Percentiles rank a stretch among this genome's conserved stretches.
These are phyloP conservation scores for Ambrosia trifida DNA, from an alignment of 129 eudicot genomes.

Conservation along the genomic window DNA sequence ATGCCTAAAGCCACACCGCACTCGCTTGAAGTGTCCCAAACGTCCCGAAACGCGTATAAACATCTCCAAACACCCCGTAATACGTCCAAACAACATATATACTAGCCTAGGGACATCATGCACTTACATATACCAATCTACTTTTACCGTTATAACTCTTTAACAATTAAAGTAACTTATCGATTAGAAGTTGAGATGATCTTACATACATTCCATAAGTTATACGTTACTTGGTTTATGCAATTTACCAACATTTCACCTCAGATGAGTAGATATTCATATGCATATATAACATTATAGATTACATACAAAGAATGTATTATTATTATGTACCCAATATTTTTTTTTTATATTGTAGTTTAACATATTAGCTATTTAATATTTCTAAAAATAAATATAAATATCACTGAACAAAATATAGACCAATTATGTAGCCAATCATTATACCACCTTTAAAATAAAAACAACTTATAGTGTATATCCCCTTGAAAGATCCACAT, in stretches of 20 bases:
- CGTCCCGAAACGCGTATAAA: too few species aligned
- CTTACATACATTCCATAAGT: not conserved
- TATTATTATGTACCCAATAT: not conserved
- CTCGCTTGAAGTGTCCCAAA: too few species aligned
- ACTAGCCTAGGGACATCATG: too few species aligned
- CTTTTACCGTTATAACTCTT: too few species aligned
- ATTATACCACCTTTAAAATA: not conserved
- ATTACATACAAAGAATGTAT: not conserved
- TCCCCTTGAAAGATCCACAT: conserved; percentile 22
- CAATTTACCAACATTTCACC: not conserved
- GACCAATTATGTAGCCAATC: not conserved
- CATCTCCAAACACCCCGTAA: too few species aligned
- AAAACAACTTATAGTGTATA: not conserved
- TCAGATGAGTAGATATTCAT: not conserved
- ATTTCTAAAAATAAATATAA: not conserved
- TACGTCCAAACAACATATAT: too few species aligned
- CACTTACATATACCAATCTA: too few species aligned
- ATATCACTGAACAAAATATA: not conserved
- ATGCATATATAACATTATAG: too few species aligned
- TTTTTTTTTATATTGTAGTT: not conserved
- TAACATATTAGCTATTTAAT: not conserved
- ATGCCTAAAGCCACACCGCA: too few species aligned
- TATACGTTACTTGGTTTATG: not conserved
- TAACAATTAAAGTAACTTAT: too few species aligned
- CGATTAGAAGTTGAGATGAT: not conserved